A percentile compares a stretch with the other conserved stretches of the same genome.
phyloP scores from a whole-genome alignment of 176 grass and related monocot genomes.

The Tillandsia fasciculata region DNA sequence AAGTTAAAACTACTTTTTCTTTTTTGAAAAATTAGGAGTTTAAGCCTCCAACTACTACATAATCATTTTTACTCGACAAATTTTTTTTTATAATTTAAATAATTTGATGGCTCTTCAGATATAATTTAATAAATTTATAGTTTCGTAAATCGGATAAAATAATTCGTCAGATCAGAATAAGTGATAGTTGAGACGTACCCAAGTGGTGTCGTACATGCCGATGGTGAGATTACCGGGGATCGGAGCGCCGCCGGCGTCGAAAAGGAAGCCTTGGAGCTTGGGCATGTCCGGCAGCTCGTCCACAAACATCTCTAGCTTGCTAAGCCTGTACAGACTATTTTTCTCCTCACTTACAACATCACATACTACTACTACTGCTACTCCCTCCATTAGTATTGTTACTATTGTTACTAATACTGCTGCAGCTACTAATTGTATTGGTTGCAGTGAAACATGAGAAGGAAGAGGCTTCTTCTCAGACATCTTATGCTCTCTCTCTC shows the following conservation, averaged over 20 bases:
- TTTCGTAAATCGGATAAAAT: too few relatives aligned
- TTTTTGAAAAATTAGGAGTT: not conserved
- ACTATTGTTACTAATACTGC: not conserved
- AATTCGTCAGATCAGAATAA: too few relatives aligned
- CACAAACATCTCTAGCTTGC: constrained; percentile 69
- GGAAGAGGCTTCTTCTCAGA: not conserved
- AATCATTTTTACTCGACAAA: too few relatives aligned
- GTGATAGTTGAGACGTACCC: constrained; percentile 34
- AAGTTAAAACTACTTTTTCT: not conserved
- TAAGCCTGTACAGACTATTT: constrained; percentile 19
- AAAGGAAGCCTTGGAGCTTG: constrained; percentile 44
- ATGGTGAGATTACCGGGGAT: constrained; percentile 74
- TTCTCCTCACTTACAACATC: not conserved
- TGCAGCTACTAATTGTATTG: not conserved
- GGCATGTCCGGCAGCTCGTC: constrained; percentile 85
- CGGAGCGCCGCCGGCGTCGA: constrained; percentile 17
- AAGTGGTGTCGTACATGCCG: constrained; percentile 86
- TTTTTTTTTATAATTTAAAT: too few relatives aligned
- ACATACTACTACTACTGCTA: not conserved
- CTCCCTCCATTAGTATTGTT: not conserved
- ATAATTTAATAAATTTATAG: too few relatives aligned
- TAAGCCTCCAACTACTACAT: too few relatives aligned
- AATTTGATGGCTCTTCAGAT: too few relatives aligned
- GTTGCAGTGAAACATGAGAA: not conserved
- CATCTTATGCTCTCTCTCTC: not conserved